Evolutionary conservation across 2,329 filamentous ascomycete genomes (phyloP), one percentile per base, ranked within the genome.

Genomic region (Exophiala sp.): DNA sequence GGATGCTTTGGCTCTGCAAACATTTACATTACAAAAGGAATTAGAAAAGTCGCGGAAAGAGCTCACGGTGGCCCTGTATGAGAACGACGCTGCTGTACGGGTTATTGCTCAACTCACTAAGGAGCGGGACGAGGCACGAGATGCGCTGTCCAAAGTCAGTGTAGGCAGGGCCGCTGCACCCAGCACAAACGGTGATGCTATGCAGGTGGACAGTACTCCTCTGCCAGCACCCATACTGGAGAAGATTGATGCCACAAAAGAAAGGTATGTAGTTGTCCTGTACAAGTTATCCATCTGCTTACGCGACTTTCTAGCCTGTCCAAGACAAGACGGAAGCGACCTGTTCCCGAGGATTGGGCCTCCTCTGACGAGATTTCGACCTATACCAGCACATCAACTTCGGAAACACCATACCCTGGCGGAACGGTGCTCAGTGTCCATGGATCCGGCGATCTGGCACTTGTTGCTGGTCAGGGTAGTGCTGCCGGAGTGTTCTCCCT

Each of bases 1-100:
- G 93, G 93, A 98, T 67, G 85, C 90, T 7, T 73, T 96, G 38
- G 88, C 91, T 10, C 75, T 97, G 29, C 93, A 98, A 72, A 87
- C 88, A 43, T 96, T 89, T 68, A 93, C 88, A 60, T 73, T 97
- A 53, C 85, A 87, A 71, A 87, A 96, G 68, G 88, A 95, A 65
- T 76, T 98, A 55, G 79, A 85, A 44, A 87, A 95, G 66, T 95
- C 90, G 35, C 79, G 91, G 58, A 90, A 96, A 71, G 93, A 98
- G 73, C 80, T 98, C 49, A 88, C 88, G 49, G 93, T 88, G 1
- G 88, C 93, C 0, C 77, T 98, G 19, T 98, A 98, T 70, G 91
- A 97, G 71, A 88, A 97, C 62, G 93, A 98, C 75, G 91, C 93
- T 1, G 93, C 93, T n/a, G 83, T 95, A 43, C 80, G 93, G 56